Conservation (phyloP, 2,329 filamentous ascomycete species). For the Sporothrix dimorphospora region DNA sequence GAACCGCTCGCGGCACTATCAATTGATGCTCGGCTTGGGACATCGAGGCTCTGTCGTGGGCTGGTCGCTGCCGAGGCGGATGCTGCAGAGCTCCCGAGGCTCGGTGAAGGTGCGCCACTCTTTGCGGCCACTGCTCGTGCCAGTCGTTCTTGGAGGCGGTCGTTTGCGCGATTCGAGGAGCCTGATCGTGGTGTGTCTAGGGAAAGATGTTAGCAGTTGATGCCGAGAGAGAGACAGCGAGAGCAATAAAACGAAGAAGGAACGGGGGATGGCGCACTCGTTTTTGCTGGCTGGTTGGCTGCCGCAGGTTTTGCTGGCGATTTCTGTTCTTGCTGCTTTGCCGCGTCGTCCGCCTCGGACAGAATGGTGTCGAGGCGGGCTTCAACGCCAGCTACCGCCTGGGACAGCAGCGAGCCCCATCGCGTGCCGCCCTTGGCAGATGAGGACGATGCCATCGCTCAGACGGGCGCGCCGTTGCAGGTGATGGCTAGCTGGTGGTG, state of each 20-base stretch:
- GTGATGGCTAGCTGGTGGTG: background rate
- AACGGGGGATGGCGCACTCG: conserved; percentile 35
- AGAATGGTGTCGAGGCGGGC: conserved; percentile 90
- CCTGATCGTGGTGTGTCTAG: conserved; percentile 64
- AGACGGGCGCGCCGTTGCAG: background rate
- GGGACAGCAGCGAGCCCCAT: conserved; percentile 83
- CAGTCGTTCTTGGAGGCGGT: conserved; percentile 84
- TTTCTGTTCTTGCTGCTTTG: conserved; percentile 33
- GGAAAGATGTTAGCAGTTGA: background rate
- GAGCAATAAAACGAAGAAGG: background rate
- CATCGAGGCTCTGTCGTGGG: conserved; percentile 49
- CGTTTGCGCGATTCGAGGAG: conserved; percentile 67
- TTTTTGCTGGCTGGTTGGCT: conserved; percentile 41
- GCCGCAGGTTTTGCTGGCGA: conserved; percentile 37
- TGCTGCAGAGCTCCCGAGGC: conserved; percentile 49
- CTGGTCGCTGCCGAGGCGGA: conserved; percentile 48
- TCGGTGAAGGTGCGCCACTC: conserved; percentile 51
- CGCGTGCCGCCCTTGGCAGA: conserved; percentile 57
- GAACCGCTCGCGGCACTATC: conserved; percentile 37
- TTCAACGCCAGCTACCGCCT: conserved; percentile 91
- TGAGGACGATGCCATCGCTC: conserved; percentile 38
- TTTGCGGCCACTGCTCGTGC: conserved; percentile 84
- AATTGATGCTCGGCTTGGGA: conserved; percentile 39
- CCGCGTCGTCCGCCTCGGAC: conserved; percentile 69
- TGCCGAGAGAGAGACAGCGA: background rate